Conservation (phyloP, 768 basidiomycete genomes). For the Leccinum subtestaceum region DNA sequence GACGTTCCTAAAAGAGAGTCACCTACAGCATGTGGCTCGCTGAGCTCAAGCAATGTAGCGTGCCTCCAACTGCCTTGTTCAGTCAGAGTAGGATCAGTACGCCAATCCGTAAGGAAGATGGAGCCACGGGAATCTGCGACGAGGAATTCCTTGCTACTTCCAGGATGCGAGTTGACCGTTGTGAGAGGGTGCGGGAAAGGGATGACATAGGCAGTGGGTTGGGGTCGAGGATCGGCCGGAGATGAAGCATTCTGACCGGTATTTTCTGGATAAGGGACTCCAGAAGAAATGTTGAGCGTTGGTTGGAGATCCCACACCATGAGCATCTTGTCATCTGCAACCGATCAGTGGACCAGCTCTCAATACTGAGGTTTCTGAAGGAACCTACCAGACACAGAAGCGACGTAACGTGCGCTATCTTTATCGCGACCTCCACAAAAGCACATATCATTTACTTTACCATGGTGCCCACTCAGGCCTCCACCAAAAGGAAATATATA, state of each 20-base stretch:
- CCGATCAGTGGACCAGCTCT: slow-evolving; percentile 1
- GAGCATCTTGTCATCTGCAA: slow-evolving; percentile 73
- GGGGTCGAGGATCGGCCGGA: slow-evolving; percentile 42
- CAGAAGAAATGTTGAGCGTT: slow-evolving; percentile 42
- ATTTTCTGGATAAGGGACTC: slow-evolving; percentile 31
- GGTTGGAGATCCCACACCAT: slow-evolving; percentile 88
- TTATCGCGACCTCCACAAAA: slow-evolving; percentile 75
- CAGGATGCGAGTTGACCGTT: slow-evolving; percentile 66
- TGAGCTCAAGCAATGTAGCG: slow-evolving; percentile 64
- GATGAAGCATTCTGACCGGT: slow-evolving; percentile 32
- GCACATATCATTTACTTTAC: slow-evolving; percentile 70
- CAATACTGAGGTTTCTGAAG: background rate
- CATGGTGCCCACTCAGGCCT: slow-evolving; percentile 79
- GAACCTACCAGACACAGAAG: slow-evolving; percentile 68
- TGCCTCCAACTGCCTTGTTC: slow-evolving; percentile 58
- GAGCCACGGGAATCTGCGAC: slow-evolving; percentile 74
- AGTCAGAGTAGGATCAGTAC: slow-evolving; percentile 57
- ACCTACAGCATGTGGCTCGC: slow-evolving; percentile 64
- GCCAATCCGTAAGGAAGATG: slow-evolving; percentile 81
- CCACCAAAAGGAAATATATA: slow-evolving; percentile 71
- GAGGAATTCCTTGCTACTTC: slow-evolving; percentile 74
- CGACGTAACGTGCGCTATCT: slow-evolving; percentile 71
- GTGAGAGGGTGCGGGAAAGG: slow-evolving; percentile 70
- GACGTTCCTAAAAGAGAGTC: slow-evolving; percentile 47
- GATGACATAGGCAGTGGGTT: slow-evolving; percentile 77